These are phyloP conservation scores for Wallacemonas sp. DNA, from an alignment of 208 protist species.

Conservation along the genomic window DNA sequence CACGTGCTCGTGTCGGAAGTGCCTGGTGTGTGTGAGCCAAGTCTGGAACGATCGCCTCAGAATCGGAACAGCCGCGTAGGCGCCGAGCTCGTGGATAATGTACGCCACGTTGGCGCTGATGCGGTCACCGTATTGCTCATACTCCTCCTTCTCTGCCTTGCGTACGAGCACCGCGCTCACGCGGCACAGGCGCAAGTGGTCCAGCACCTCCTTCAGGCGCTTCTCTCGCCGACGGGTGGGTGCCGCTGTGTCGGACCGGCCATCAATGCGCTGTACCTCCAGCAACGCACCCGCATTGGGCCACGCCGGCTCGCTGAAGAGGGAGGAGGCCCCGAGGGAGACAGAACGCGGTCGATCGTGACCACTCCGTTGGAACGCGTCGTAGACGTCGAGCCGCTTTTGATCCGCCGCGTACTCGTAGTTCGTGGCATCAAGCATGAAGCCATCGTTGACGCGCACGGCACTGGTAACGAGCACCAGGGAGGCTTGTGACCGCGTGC, in stretches of 20 bases:
- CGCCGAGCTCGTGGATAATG: conserved; percentile 40
- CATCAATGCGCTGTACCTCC: conserved; percentile 41
- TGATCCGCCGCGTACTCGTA: neutral
- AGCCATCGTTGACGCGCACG: neutral
- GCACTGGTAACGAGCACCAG: conserved; percentile 21
- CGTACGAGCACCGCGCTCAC: conserved; percentile 50
- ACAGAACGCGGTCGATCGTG: neutral
- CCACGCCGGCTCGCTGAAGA: neutral
- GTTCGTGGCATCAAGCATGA: neutral
- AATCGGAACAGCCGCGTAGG: conserved; percentile 26
- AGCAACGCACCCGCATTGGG: neutral
- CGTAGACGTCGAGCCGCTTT: neutral
- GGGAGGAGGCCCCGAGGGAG: neutral
- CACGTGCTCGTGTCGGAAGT: conserved; percentile 49
- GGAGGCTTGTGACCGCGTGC: conserved; percentile 22
- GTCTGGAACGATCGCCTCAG: conserved; percentile 32
- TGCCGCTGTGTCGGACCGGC: conserved; percentile 27
- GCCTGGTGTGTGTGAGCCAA: conserved; percentile 43
- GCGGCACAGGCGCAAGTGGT: conserved; percentile 47
- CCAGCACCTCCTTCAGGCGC: conserved; percentile 39
- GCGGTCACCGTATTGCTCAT: conserved; percentile 38
- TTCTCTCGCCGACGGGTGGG: conserved; percentile 32
- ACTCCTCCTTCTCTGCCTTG: conserved; percentile 57
- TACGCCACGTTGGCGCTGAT: conserved; percentile 30
- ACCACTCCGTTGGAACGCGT: neutral